Conservation (phyloP, 2,329 filamentous ascomycete species). For the Neoarthrinium moseri region DNA sequence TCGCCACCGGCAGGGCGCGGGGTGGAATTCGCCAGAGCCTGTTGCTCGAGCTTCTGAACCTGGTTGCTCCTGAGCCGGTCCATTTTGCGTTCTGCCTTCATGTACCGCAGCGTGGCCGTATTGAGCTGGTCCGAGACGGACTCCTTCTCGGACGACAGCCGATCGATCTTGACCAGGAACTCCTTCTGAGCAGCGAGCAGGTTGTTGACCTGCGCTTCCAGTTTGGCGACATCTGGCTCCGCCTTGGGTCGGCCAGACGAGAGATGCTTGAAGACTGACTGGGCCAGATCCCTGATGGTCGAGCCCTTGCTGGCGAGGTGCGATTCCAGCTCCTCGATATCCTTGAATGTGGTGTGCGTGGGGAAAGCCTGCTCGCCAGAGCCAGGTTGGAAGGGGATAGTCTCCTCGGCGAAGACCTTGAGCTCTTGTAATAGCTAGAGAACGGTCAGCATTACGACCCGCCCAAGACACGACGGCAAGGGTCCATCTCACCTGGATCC, state of each 20-base stretch:
- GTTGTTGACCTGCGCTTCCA: constrained; percentile 74
- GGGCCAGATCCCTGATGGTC: constrained; percentile 72
- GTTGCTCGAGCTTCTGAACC: constrained; percentile 87
- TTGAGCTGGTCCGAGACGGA: constrained; percentile 84
- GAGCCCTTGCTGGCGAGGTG: constrained; percentile 77
- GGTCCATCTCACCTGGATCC: constrained; percentile 71
- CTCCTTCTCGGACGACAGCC: constrained; percentile 75
- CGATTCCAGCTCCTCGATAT: constrained; percentile 71
- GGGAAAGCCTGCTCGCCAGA: constrained; percentile 48
- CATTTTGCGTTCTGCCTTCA: constrained; percentile 92
- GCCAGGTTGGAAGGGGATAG: constrained; percentile 37
- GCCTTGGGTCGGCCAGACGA: constrained; percentile 50
- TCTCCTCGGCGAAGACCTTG: constrained; percentile 54
- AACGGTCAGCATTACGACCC: constrained; percentile 19
- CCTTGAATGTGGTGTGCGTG: constrained; percentile 60
- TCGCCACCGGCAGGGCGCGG: constrained; percentile 44
- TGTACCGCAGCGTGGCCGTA: constrained; percentile 83
- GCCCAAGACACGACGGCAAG: background rate
- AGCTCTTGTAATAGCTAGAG: constrained; percentile 63
- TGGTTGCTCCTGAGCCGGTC: constrained; percentile 86
- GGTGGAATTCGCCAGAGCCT: constrained; percentile 71
- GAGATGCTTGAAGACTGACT: constrained; percentile 63
- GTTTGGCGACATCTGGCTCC: constrained; percentile 66
- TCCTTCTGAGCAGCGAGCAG: constrained; percentile 82
- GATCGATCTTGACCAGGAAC: constrained; percentile 73